phyloP scores from a whole-genome alignment of 768 basidiomycete species.

The Mycena galericulata region DNA sequence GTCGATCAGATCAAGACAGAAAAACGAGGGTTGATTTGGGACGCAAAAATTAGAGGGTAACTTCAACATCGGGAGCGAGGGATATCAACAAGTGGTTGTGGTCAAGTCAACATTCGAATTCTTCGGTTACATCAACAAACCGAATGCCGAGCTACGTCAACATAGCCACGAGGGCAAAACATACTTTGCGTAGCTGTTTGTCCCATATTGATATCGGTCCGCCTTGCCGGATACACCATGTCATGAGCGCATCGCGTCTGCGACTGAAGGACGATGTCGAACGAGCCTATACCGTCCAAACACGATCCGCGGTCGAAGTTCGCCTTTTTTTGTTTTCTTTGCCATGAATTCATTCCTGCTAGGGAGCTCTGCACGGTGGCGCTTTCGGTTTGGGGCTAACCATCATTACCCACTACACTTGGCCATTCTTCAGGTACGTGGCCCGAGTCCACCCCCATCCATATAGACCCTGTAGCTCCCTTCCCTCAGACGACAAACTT shows the following conservation, averaged over 20 bases:
- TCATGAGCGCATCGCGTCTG: slow-evolving; percentile 41
- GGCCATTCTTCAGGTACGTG: slow-evolving; percentile 77
- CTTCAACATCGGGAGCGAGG: no score
- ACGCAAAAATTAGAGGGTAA: no score
- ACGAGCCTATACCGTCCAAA: slow-evolving; percentile 68
- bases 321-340: slow-evolving; percentile 37
- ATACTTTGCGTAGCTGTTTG: no score
- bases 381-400: slow-evolving; percentile 65
- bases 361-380: slow-evolving; percentile 66
- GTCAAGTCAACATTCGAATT: no score
- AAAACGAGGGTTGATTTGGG: no score
- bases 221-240: not conserved
- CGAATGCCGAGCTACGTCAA: no score
- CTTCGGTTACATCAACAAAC: no score
- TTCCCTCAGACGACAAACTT: slow-evolving; percentile 75
- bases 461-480: not conserved
- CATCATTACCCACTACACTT: slow-evolving; percentile 74
- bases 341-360: slow-evolving; percentile 22
- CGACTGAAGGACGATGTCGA: slow-evolving; percentile 67
- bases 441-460: not conserved
- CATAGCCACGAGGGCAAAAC: no score
- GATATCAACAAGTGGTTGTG: no score
- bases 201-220: no score
- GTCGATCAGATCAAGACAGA: no score
- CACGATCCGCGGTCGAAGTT: slow-evolving; percentile 68